Conservation (phyloP, 345 rosid species). For the Rhodamnia argentea region DNA sequence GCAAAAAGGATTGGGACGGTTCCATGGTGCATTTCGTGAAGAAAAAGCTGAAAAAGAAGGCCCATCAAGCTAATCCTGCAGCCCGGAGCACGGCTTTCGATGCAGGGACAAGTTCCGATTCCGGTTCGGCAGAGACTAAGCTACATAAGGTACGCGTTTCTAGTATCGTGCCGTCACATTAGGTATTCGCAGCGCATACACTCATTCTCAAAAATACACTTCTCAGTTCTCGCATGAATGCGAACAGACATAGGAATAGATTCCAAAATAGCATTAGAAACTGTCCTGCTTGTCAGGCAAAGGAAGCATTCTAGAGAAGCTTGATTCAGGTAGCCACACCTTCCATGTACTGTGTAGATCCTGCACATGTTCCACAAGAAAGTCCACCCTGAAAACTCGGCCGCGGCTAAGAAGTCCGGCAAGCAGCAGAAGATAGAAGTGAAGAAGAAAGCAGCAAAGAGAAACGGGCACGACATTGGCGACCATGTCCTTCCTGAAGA, state of each 20-base stretch:
- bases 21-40: slow-evolving; percentile 35
- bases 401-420: slow-evolving; percentile 17
- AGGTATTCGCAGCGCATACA: background rate
- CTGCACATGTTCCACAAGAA: slow-evolving; percentile 70
- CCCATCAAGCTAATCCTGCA: slow-evolving; percentile 20
- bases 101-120: slow-evolving; percentile 24
- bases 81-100: slow-evolving; percentile 31
- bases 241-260: background rate
- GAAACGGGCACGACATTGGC: slow-evolving; percentile 17
- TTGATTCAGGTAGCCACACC: background rate
- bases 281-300: background rate
- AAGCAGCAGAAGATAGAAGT: slow-evolving; percentile 24
- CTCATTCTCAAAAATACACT: background rate
- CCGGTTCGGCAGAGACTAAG: slow-evolving; percentile 54
- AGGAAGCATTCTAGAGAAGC: background rate
- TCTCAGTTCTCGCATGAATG: background rate
- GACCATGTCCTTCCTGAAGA: slow-evolving; percentile 26
- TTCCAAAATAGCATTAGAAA: background rate
- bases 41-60: slow-evolving; percentile 43
- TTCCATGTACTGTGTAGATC: slow-evolving; percentile 29
- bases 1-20: slow-evolving; percentile 54
- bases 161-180: too few relatives aligned
- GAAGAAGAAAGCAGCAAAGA: slow-evolving; percentile 18
- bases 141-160: slow-evolving; percentile 44
- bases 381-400: slow-evolving; percentile 69